Percentiles rank a stretch among this genome's conserved stretches.
Conservation (phyloP, 305 asterid genomes). For the Fraxinus baroniana region DNA sequence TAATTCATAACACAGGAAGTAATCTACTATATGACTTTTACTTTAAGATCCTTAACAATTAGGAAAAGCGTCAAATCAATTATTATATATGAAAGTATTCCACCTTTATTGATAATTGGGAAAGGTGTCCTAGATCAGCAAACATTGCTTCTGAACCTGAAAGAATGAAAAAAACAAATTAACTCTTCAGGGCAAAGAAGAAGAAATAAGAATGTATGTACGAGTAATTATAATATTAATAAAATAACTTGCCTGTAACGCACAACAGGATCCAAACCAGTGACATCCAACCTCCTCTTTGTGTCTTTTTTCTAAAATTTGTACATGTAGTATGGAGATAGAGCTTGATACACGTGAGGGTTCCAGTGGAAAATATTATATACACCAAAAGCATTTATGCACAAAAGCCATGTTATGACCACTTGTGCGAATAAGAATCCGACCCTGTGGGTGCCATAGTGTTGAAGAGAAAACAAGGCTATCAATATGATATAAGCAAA, state of each 20-base stretch:
- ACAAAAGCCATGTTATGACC: constrained; percentile 60
- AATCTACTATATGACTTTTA: too few relatives aligned
- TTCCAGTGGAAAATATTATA: too few relatives aligned
- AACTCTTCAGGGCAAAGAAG: background rate
- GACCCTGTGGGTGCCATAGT: constrained; percentile 70
- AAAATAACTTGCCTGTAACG: constrained; percentile 54
- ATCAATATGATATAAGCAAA: constrained; percentile 62
- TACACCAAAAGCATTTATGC: constrained; percentile 57
- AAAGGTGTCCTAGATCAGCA: constrained; percentile 74
- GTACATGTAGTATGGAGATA: constrained; percentile 66
- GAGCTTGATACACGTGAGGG: constrained; percentile 57
- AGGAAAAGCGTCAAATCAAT: background rate
- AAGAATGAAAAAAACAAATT: background rate
- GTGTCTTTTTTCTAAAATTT: constrained; percentile 49
- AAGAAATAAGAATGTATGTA: background rate
- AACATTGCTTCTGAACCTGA: constrained; percentile 75
- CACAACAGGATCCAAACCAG: constrained; percentile 75
- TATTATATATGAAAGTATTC: background rate
- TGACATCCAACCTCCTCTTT: constrained; percentile 64
- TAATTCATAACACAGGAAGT: too few relatives aligned
- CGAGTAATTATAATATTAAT: background rate
- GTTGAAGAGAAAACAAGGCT: constrained; percentile 71
- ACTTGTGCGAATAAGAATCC: constrained; percentile 77
- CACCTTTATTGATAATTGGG: constrained; percentile 60
- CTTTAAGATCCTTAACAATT: background rate